Conservation (phyloP, 148 eudicot genomes). For the Hydrangea macrophylla region DNA sequence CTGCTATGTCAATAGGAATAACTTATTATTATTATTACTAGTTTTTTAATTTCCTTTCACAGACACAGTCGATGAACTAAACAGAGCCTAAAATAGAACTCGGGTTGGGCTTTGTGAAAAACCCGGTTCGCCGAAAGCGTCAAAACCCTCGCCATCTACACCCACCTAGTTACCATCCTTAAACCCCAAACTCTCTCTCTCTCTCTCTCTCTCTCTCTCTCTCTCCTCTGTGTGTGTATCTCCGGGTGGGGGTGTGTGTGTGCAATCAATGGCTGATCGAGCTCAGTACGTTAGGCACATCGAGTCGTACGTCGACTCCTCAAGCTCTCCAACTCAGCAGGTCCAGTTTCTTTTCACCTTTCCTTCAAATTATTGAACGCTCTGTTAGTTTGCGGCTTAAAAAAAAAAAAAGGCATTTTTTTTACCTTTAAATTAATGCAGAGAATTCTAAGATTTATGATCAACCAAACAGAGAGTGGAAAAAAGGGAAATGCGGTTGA, state of each 20-base stretch:
- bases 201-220: slow-evolving; percentile 3
- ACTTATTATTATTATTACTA: too few species aligned
- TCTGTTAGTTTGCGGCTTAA: neutral
- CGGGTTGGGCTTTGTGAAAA: too few species aligned
- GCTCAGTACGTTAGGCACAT: slow-evolving; percentile 43
- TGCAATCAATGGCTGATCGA: slow-evolving; percentile 36
- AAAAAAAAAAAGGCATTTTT: neutral
- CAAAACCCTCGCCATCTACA: slow-evolving; percentile 9
- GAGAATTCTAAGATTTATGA: neutral
- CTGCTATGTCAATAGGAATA: too few species aligned
- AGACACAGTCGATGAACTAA: too few species aligned
- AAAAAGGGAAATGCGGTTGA: neutral
- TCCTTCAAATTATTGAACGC: neutral
- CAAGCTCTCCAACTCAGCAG: slow-evolving; percentile 67
- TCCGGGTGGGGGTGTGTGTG: too few species aligned
- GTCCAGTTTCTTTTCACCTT: slow-evolving; percentile 21
- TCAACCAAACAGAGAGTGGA: neutral
- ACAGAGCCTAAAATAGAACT: too few species aligned
- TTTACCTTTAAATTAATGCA: neutral
- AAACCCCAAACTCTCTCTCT: neutral
- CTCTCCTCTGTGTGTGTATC: neutral
- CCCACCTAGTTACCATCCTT: slow-evolving; percentile 14
- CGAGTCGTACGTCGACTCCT: slow-evolving; percentile 66
- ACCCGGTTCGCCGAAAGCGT: neutral
- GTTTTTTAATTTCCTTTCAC: too few species aligned